phyloP scores from a whole-genome alignment of 2,329 filamentous ascomycete genomes.

The Diaporthe australafricana region DNA sequence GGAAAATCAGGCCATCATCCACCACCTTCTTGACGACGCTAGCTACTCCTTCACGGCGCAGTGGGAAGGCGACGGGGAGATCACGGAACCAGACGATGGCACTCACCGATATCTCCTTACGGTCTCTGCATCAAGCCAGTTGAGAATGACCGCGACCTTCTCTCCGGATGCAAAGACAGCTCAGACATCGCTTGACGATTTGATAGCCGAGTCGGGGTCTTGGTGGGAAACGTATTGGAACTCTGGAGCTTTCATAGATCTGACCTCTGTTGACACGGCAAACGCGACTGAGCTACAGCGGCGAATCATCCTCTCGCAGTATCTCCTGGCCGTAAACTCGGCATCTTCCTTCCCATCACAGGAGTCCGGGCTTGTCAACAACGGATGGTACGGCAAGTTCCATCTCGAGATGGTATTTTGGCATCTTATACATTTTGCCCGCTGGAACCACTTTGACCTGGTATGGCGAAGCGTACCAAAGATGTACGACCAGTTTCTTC shows the following conservation, averaged over 20 bases:
- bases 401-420: conserved; percentile 67
- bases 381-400: conserved; percentile 69
- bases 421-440: conserved; percentile 62
- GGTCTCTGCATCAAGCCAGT: conserved; percentile 40
- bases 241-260: conserved; percentile 63
- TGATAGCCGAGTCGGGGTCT: conserved; percentile 47
- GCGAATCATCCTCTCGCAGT: conserved; percentile 65
- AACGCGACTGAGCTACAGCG: conserved; percentile 62
- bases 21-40: conserved; percentile 55
- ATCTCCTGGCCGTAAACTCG: conserved; percentile 63
- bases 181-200: conserved; percentile 42
- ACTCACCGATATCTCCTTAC: conserved; percentile 58
- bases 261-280: conserved; percentile 52
- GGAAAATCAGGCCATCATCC: conserved; percentile 50
- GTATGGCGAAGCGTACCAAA: conserved; percentile 57
- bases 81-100: conserved; percentile 47
- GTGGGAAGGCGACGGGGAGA: conserved; percentile 51
- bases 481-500: conserved; percentile 60
- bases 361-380: conserved; percentile 60
- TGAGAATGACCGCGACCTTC: conserved; percentile 49
- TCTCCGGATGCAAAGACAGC: conserved; percentile 42
- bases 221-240: conserved; percentile 65
- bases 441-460: conserved; percentile 60
- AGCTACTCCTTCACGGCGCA: conserved; percentile 54
- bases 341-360: conserved; percentile 61